Conservation (phyloP, 2,329 filamentous ascomycete genomes). For the Clarireedia hainanense region DNA sequence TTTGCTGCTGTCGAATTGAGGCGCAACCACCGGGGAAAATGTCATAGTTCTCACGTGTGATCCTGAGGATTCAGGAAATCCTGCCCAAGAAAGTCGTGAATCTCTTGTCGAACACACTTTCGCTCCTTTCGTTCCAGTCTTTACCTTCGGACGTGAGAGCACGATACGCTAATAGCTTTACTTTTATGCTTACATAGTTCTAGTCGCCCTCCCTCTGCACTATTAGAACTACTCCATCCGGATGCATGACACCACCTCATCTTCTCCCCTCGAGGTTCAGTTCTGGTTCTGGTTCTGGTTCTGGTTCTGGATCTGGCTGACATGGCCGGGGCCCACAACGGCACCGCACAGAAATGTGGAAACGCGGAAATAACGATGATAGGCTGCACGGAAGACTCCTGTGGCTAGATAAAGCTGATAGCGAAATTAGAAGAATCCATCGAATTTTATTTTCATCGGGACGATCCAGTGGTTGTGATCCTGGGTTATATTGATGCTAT, state of each 20-base stretch:
- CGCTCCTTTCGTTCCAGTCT: too few relatives aligned
- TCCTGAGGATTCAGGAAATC: not conserved
- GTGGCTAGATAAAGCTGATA: not conserved
- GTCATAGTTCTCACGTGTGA: not conserved
- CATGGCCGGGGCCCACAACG: too few relatives aligned
- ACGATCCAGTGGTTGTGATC: not conserved
- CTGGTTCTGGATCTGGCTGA: too few relatives aligned
- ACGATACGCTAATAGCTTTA: not conserved
- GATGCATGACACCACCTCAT: too few relatives aligned
- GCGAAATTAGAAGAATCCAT: slow-evolving; percentile 1
- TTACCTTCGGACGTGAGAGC: too few relatives aligned
- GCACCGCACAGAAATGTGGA: not conserved
- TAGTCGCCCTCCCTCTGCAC: not conserved
- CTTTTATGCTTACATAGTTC: not conserved
- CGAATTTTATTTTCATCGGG: too few relatives aligned
- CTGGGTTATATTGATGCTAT: slow-evolving; percentile 3
- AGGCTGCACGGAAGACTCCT: not conserved
- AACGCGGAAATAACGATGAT: too few relatives aligned
- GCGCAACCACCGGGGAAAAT: not conserved
- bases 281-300: too few relatives aligned
- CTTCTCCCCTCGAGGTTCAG: too few relatives aligned
- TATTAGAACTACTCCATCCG: too few relatives aligned
- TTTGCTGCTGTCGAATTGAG: not conserved
- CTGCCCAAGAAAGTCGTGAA: not conserved
- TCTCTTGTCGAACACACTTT: too few relatives aligned